A percentile compares a stretch with the other conserved stretches of the same genome.
These are phyloP conservation scores for Diphasiastrum complanatum DNA, from an alignment of 83 land plant species.

Conservation along the genomic window DNA sequence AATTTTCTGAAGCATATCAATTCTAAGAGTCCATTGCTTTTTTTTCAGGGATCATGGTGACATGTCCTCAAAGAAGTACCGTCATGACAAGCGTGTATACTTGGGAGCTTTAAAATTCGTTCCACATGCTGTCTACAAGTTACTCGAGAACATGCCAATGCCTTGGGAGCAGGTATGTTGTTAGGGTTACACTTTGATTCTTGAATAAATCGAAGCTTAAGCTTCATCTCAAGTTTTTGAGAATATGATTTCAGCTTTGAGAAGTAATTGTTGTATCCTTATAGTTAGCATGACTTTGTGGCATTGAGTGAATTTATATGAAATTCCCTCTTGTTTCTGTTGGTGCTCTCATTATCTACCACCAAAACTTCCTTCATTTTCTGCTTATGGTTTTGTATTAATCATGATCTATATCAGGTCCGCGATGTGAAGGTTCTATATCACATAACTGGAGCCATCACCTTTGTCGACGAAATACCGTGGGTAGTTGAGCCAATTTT, in stretches of 20 bases:
- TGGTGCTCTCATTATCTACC: not conserved
- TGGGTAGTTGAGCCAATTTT: conserved; percentile 99
- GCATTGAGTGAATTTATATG: not conserved
- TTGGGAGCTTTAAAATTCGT: conserved; percentile 94
- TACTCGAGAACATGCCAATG: conserved; percentile 99
- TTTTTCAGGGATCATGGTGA: conserved; percentile 95
- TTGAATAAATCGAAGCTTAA: not conserved
- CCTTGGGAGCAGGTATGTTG: conserved; percentile 92
- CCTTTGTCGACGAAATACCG: conserved; percentile 98
- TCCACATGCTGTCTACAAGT: conserved; percentile 97
- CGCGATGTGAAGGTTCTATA: conserved; percentile 89
- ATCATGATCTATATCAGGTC: conserved; percentile 61
- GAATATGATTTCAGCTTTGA: not conserved
- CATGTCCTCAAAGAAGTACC: conserved; percentile 95
- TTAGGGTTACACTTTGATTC: not conserved
- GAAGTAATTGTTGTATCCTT: not conserved
- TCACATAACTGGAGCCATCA: conserved; percentile 97
- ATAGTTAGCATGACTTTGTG: not conserved
- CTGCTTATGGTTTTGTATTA: too few species aligned
- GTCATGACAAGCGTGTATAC: conserved; percentile 97
- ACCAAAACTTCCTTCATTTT: not conserved
- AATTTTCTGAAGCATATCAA: too few species aligned
- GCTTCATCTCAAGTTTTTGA: not conserved
- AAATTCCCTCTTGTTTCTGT: not conserved
- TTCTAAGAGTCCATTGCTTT: too few species aligned